Conservation (phyloP, 2,329 filamentous ascomycete genomes). For the Fusarium luffae region DNA sequence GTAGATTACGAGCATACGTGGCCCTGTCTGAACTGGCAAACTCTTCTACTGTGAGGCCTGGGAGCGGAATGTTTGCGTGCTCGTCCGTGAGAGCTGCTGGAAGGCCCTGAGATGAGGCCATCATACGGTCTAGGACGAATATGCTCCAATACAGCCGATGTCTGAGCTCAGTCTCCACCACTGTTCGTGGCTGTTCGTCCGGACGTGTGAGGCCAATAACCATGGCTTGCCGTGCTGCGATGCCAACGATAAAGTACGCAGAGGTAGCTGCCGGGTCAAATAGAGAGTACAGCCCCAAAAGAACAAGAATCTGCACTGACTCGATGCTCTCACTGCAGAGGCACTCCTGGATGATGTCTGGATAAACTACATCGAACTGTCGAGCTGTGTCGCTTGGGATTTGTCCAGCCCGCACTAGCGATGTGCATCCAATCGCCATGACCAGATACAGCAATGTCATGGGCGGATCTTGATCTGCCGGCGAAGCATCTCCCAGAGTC, state of each 20-base stretch:
- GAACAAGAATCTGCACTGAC: constrained; percentile 55
- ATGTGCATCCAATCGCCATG: constrained; percentile 60
- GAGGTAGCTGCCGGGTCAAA: constrained; percentile 56
- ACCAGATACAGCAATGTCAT: constrained; percentile 55
- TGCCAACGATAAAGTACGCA: constrained; percentile 55
- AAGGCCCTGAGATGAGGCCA: constrained; percentile 55
- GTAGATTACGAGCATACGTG: constrained; percentile 54
- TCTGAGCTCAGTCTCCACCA: constrained; percentile 48
- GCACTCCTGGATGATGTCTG: constrained; percentile 56
- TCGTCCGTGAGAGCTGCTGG: constrained; percentile 54
- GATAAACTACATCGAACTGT: constrained; percentile 53
- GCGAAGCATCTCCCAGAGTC: constrained; percentile 45
- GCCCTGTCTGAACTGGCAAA: constrained; percentile 54
- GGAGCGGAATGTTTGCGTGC: constrained; percentile 55
- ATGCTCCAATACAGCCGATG: constrained; percentile 59
- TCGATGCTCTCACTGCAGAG: constrained; percentile 50
- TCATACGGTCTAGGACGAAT: constrained; percentile 59
- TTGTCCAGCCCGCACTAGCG: constrained; percentile 56
- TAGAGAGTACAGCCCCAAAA: constrained; percentile 57
- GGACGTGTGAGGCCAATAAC: constrained; percentile 52
- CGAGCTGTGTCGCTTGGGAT: constrained; percentile 49
- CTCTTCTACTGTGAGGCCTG: constrained; percentile 58
- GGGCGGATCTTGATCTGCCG: constrained; percentile 40
- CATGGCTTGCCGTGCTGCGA: constrained; percentile 54
- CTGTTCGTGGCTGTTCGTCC: constrained; percentile 43